These are phyloP conservation scores for Blastomyces parvus DNA, from an alignment of 2,329 filamentous ascomycete species.

Conservation along the genomic window DNA sequence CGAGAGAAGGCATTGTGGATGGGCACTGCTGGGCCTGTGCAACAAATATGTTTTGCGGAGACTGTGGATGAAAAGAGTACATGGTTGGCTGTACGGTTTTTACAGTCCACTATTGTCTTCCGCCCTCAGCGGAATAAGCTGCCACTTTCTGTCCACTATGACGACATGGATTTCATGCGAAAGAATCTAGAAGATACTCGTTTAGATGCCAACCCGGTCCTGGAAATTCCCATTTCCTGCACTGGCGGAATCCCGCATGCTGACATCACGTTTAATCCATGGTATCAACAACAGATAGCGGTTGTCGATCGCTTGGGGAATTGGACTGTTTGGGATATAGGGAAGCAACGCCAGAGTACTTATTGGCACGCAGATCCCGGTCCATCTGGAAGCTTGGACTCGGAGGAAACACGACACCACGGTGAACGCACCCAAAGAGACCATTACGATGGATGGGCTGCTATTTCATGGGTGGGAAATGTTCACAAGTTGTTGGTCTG, in stretches of 20 bases:
- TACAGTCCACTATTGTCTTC: conserved; percentile 40
- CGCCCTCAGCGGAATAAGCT: conserved; percentile 31
- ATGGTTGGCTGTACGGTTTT: conserved; percentile 45
- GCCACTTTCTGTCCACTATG: conserved; percentile 20
- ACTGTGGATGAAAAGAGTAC: conserved; percentile 31
- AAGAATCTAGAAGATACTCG: conserved; percentile 28
- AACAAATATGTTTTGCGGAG: conserved; percentile 46
- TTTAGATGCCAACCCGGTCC: conserved; percentile 38
- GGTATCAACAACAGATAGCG: conserved; percentile 48
- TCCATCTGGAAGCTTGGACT: conserved; percentile 25
- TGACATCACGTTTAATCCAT: conserved; percentile 52
- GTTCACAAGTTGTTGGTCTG: conserved; percentile 42
- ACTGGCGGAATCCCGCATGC: conserved; percentile 43
- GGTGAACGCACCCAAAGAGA: conserved; percentile 15
- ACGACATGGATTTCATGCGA: conserved; percentile 12
- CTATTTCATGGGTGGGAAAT: conserved; percentile 33
- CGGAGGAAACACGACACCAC: conserved; percentile 16
- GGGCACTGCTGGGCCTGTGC: conserved; percentile 41
- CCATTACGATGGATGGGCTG: conserved; percentile 37
- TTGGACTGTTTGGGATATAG: conserved; percentile 46
- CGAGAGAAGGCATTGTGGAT: conserved; percentile 42
- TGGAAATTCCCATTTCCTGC: conserved; percentile 34
- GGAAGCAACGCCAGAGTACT: conserved; percentile 22
- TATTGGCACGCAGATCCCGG: conserved; percentile 24
- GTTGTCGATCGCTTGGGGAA: conserved; percentile 45